Conservation (phyloP, 805 yeast genomes). For the Citeromyces nyonsensis region DNA sequence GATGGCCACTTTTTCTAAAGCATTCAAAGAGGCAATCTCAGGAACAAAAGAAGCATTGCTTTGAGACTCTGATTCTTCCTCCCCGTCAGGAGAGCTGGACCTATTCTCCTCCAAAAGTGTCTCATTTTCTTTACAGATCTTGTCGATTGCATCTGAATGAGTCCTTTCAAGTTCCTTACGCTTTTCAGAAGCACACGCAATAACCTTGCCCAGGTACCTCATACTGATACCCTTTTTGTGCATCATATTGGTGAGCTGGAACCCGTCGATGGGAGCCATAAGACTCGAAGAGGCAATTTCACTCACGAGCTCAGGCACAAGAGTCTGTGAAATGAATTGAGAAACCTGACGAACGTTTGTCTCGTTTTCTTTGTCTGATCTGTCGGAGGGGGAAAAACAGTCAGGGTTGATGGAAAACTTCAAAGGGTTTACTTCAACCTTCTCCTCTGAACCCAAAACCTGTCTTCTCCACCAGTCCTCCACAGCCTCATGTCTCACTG, state of each 20-base stretch:
- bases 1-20: constrained; percentile 29
- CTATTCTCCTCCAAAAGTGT: constrained; percentile 8
- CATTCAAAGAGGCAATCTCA: constrained; percentile 21
- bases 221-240: constrained; percentile 79
- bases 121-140: constrained; percentile 9
- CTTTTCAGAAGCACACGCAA: constrained; percentile 15
- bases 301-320: constrained; percentile 48
- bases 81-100: constrained; percentile 13
- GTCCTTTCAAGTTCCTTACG: constrained; percentile 9
- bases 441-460: constrained; percentile 14
- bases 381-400: constrained; percentile 32
- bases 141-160: constrained; percentile 6
- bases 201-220: constrained; percentile 69
- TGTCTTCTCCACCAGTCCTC: constrained; percentile 79
- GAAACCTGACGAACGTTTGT: constrained; percentile 58
- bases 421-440: constrained; percentile 32
- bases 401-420: constrained; percentile 65
- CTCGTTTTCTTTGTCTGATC: constrained; percentile 31
- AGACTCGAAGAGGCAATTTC: constrained; percentile 32
- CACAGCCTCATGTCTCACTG: constrained; percentile 77
- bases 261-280: constrained; percentile 69
- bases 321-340: constrained; percentile 34
- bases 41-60: constrained; percentile 25
- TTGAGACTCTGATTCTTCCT: constrained; percentile 15
- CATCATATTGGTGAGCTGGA: constrained; percentile 47